Evolutionary conservation across 768 basidiomycete species (phyloP).

Genomic region (Russula griseocarnosa): DNA sequence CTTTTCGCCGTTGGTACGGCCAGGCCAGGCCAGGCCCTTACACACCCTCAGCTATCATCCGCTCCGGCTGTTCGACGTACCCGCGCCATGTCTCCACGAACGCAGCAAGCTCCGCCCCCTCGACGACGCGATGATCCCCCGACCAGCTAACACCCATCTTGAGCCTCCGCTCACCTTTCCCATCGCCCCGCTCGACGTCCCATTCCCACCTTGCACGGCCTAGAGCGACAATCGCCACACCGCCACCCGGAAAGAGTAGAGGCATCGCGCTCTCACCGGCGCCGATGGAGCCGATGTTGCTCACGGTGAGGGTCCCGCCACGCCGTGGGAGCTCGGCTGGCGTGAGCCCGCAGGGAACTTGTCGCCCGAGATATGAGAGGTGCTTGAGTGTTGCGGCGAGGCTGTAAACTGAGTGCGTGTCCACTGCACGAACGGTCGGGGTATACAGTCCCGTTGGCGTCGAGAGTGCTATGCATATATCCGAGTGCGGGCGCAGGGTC

Average conservation of each 20-base stretch:
- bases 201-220: constrained; percentile 75
- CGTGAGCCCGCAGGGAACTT: constrained; percentile 60
- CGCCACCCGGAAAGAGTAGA: constrained; percentile 76
- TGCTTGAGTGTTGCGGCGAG: constrained; percentile 60
- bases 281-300: constrained; percentile 80
- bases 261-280: constrained; percentile 66
- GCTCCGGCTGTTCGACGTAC: constrained; percentile 71
- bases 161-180: constrained; percentile 49
- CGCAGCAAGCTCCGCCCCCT: constrained; percentile 84
- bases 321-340: constrained; percentile 65
- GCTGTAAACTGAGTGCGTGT: constrained; percentile 53
- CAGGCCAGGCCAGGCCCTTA: constrained; percentile 33
- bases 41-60: constrained; percentile 54
- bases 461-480: constrained; percentile 72
- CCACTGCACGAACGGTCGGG: constrained; percentile 58
- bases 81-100: constrained; percentile 83
- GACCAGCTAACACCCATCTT: constrained; percentile 73
- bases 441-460: constrained; percentile 83
- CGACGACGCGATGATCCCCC: constrained; percentile 83
- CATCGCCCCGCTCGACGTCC: constrained; percentile 56
- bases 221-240: constrained; percentile 79
- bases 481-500: constrained; percentile 67
- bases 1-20: background rate
- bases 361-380: constrained; percentile 61
- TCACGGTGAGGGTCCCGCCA: constrained; percentile 76